Evolutionary conservation across 805 yeast species (phyloP).

Genomic region (Ogataea siamensis): DNA sequence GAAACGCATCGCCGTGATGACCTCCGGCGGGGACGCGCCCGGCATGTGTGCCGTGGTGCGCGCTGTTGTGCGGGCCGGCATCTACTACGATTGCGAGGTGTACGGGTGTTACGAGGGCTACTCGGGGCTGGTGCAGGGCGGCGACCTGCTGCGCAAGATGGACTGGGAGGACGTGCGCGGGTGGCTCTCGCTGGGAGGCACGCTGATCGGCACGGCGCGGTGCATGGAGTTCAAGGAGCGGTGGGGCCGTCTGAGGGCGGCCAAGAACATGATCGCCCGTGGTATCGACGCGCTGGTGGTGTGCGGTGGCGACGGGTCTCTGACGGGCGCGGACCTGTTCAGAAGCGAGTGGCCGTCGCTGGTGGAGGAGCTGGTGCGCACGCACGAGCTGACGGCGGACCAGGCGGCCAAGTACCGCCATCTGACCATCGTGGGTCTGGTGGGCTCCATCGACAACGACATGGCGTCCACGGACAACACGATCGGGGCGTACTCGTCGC

Average conservation of each 20-base stretch:
- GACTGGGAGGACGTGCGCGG: conserved; percentile 95
- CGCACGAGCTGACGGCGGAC: conserved; percentile 53
- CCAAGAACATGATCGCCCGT: conserved; percentile 75
- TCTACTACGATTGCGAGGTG: conserved; percentile 82
- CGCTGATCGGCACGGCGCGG: conserved; percentile 94
- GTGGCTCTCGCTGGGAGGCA: conserved; percentile 90
- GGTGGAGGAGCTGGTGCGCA: conserved; percentile 63
- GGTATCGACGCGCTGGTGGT: conserved; percentile 96
- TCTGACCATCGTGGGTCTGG: conserved; percentile 88
- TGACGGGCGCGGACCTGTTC: conserved; percentile 96
- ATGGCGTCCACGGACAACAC: conserved; percentile 97
- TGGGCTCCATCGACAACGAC: conserved; percentile 97
- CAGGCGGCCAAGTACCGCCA: conserved; percentile 62
- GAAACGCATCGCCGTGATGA: conserved; percentile 81
- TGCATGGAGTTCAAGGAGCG: conserved; percentile 83
- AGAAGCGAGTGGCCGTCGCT: conserved; percentile 93
- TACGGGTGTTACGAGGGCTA: conserved; percentile 94
- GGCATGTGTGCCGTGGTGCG: conserved; percentile 98
- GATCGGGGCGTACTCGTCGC: conserved; percentile 92
- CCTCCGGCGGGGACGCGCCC: conserved; percentile 98
- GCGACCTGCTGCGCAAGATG: conserved; percentile 70
- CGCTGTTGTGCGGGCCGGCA: conserved; percentile 92
- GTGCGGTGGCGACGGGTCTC: conserved; percentile 98
- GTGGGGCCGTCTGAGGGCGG: conserved; percentile 78
- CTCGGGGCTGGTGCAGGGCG: conserved; percentile 88